Percentiles rank a stretch among this genome's conserved stretches.
These are phyloP conservation scores for Bolboschoenus planiculmis DNA, from an alignment of 176 grass and related monocot species.

Conservation along the genomic window DNA sequence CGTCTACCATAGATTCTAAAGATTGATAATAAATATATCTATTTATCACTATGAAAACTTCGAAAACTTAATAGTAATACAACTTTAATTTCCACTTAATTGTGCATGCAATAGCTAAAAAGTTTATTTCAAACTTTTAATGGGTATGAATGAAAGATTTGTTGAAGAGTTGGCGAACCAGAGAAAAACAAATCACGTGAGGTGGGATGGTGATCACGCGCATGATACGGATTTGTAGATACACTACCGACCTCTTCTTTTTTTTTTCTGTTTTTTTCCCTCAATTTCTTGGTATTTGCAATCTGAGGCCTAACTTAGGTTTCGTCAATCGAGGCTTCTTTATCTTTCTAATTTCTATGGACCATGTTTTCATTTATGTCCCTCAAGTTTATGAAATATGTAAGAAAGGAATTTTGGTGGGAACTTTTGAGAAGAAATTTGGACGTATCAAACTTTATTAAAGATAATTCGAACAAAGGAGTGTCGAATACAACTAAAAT, in stretches of 20 bases:
- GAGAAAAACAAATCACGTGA: neutral
- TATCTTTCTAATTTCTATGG: neutral
- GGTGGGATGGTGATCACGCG: neutral
- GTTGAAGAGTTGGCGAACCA: neutral
- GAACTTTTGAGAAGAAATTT: too few species aligned
- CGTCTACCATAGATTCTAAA: too few species aligned
- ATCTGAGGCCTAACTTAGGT: neutral
- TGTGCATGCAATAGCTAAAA: too few species aligned
- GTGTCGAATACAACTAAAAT: too few species aligned
- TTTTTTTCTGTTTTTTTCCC: neutral
- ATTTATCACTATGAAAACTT: too few species aligned
- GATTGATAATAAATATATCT: too few species aligned
- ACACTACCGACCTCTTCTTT: neutral
- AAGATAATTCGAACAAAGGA: too few species aligned
- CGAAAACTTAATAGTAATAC: too few species aligned
- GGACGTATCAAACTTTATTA: too few species aligned
- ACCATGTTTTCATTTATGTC: neutral
- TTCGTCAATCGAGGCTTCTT: neutral
- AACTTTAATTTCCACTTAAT: too few species aligned
- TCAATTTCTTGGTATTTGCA: neutral
- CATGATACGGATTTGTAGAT: neutral
- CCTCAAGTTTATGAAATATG: neutral
- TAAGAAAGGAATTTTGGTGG: too few species aligned
- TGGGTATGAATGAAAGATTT: neutral
- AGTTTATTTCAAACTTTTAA: too few species aligned